Base-by-base conservation (phyloP, 1,139 yeast genomes). In the Hansenula lynferdii region DNA sequence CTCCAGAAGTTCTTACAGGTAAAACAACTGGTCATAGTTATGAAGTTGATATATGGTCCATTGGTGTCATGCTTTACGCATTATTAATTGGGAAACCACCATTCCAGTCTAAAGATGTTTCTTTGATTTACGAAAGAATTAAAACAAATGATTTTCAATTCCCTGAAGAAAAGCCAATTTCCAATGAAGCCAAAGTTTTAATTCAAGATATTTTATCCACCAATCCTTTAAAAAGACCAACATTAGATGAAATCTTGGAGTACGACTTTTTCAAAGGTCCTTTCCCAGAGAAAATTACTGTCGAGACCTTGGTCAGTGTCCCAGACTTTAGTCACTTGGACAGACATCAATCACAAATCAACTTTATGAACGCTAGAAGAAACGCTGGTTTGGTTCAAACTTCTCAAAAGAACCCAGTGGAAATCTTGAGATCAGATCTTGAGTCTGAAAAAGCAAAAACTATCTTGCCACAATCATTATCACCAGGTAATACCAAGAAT, bases 11-110 rank as follows among this genome's bases (percentile, higher is more conserved):
- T 14, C 70, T 92, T 48, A 85, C 89, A 35, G 96, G 96, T 21
- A 86, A 87, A 55, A 77, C 73, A 39, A 78, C 83, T 23, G 97
- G 97, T 5, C 97, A 92, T 62, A 80, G 95, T 41, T 89, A 80
- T 57, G 96, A 89, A 61, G 97, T 89, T 30, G 98, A 92, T 60
- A 77, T 87, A 49, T 92, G 98, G 98, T 95, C 97, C 8, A 80
- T 89, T 51, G 98, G 98, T 44, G 86, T 92, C 43, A 92, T 92
- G 87, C 72, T 92, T 69, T 92, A 84, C 57, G 95, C 97, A 6
- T 73, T 92, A 64, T 69, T 92, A 39, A 73, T 84, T 39, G 97
- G 97, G 23, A 89, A 87, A 60, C 97, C 98, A 15, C 98, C 98
- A 5, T 92, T 92, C 66, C 98, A 92, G 65, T 89, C 96, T 27